phyloP scores from a whole-genome alignment of 768 basidiomycete species.

The Favolaschia claudopus region DNA sequence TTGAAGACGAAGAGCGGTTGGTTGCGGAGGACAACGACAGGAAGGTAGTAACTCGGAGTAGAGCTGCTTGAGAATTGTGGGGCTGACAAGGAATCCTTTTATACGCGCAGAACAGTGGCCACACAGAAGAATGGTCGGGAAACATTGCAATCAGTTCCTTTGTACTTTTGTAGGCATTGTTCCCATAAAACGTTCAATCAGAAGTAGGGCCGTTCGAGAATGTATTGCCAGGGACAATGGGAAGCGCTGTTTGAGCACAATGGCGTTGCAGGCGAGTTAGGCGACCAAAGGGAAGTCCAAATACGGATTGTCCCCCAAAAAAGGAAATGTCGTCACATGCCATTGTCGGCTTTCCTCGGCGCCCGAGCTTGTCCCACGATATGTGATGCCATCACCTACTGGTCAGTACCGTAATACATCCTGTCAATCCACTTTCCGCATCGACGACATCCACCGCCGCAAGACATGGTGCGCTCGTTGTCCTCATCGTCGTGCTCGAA shows the following conservation, averaged over 20 bases:
- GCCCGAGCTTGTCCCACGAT: too few species aligned
- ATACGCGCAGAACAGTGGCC: slow-evolving; percentile 4
- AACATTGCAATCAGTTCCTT: slow-evolving; percentile 3
- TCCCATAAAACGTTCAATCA: too few species aligned
- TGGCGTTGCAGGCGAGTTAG: too few species aligned
- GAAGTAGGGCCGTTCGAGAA: too few species aligned
- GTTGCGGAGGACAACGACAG: slow-evolving; percentile 30
- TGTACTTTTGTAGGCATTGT: slow-evolving; percentile 1
- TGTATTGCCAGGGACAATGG: too few species aligned
- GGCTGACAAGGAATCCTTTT: neutral
- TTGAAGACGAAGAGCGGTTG: slow-evolving; percentile 29
- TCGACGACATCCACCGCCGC: slow-evolving; percentile 68
- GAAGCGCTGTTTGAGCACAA: too few species aligned
- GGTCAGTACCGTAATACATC: too few species aligned
- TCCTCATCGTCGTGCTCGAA: slow-evolving; percentile 4
- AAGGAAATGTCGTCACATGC: too few species aligned
- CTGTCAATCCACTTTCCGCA: slow-evolving; percentile 45
- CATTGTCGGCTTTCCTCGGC: too few species aligned
- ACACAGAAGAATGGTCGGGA: neutral
- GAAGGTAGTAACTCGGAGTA: slow-evolving; percentile 33
- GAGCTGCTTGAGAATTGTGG: slow-evolving; percentile 22
- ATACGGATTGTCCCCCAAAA: neutral
- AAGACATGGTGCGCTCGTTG: slow-evolving; percentile 68
- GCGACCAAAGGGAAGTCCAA: neutral
- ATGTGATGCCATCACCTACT: too few species aligned